Base-by-base conservation (phyloP, 1,284 basidiomycete genomes). In the Ceratobasidium sp. region DNA sequence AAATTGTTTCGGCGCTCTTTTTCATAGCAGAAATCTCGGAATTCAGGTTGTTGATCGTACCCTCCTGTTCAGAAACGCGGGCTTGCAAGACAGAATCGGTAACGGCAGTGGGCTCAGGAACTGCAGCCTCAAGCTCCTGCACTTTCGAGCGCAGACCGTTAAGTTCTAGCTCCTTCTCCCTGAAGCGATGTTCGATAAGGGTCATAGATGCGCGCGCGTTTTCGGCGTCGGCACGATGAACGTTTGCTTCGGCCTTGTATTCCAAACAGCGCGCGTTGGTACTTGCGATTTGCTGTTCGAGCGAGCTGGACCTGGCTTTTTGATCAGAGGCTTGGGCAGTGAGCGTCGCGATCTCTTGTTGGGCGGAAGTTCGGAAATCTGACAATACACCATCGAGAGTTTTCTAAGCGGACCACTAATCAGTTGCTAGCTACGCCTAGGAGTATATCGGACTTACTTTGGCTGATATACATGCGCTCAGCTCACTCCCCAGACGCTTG, bases 91-190 rank as follows among this genome's bases (percentile, higher is more conserved):
- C 26, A 9, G 56, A 17, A 38, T 59, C 57, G 17, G 15, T 46
- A 20, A n/a, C 17, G 4, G 38, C 10, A 38, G n/a, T 20, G 26
- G 26, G 28, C 48, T n/a, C 61, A 48, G 50, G 46, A 1, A 61
- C 6, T 17, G 48, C 33, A 4, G 71, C 48, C 28, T 61, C 57
- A 9, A 64, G 46, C 6, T 33, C 13, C 26, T 52, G 71, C 12
- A 75, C 20, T 26, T 75, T 61, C 28, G 28, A 44, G 23, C 61
- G 59, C 59, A 64, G 40, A 15, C 33, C 28, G 52, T 48, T 33
- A 13, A 75, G 44, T 20, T 75, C 71, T 26, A 50, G 48, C 46
- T 75, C 71, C 59, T 65, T 75, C n/a, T 73, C 52, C 40, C 62
- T 73, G 52, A 75, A 33, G 10, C 61, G 59, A 42, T 48, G 12